Conservation (phyloP, 2,329 filamentous ascomycete genomes). For the Colletotrichum limetticola region DNA sequence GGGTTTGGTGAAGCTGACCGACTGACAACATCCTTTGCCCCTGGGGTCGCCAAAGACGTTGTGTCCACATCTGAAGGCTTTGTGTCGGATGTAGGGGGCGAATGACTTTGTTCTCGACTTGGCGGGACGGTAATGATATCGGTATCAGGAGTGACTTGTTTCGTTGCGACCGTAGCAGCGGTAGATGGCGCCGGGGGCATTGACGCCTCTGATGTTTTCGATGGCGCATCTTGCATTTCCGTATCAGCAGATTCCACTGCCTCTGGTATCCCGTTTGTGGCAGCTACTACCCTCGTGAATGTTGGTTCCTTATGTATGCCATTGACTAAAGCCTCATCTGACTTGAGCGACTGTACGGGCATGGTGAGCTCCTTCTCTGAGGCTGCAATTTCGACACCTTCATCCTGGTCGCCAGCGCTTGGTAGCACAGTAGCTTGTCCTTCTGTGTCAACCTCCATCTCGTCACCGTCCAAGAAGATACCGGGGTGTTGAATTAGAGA, state of each 20-base stretch:
- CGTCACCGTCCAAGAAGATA: slow-evolving; percentile 19
- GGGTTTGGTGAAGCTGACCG: slow-evolving; percentile 46
- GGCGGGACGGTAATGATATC: slow-evolving; percentile 54
- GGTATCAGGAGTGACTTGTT: slow-evolving; percentile 52
- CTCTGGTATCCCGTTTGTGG: background rate
- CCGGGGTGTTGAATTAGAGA: slow-evolving; percentile 45
- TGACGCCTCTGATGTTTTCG: slow-evolving; percentile 2
- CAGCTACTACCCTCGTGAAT: background rate
- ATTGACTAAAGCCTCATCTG: background rate
- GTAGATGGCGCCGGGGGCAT: slow-evolving; percentile 41
- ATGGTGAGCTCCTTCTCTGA: background rate
- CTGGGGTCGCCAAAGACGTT: slow-evolving; percentile 36
- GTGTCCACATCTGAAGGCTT: slow-evolving; percentile 62
- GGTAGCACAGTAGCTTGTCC: background rate
- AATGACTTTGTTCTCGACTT: slow-evolving; percentile 58
- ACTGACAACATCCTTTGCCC: slow-evolving; percentile 41
- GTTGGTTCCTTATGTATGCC: background rate
- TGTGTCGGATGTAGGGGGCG: slow-evolving; percentile 60
- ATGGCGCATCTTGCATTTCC: slow-evolving; percentile 46
- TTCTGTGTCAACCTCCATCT: slow-evolving; percentile 21
- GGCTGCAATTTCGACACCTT: background rate
- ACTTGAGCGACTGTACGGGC: background rate
- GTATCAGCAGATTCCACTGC: slow-evolving; percentile 41
- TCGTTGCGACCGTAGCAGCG: slow-evolving; percentile 37
- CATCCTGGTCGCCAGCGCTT: background rate